phyloP scores from a whole-genome alignment of 768 basidiomycete genomes.

The Pulveroboletus sp. region DNA sequence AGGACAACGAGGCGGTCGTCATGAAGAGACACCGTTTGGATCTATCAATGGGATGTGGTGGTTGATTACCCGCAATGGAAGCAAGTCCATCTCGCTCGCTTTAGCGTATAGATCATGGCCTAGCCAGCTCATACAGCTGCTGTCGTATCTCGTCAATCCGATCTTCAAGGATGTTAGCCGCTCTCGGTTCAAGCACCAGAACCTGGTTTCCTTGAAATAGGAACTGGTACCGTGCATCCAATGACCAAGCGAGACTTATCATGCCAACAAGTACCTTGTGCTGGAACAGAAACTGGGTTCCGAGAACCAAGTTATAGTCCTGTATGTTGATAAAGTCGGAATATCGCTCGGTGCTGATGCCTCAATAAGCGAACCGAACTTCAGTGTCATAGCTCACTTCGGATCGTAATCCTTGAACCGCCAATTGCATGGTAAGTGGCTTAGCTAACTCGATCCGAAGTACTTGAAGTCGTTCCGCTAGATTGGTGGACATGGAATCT shows the following conservation, averaged over 20 bases:
- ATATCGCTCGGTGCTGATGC: constrained; percentile 16
- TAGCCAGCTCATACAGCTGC: constrained; percentile 6
- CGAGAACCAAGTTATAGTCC: constrained; percentile 37
- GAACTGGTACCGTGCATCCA: constrained; percentile 1
- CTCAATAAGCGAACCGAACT: constrained; percentile 13
- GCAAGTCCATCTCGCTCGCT: neutral
- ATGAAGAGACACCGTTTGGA: neutral
- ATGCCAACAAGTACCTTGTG: constrained; percentile 29
- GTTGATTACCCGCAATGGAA: constrained; percentile 3
- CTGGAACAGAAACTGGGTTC: constrained; percentile 38
- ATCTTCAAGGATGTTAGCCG: neutral
- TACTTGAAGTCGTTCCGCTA: constrained; percentile 28
- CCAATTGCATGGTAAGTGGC: constrained; percentile 28
- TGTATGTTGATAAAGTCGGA: constrained; percentile 39
- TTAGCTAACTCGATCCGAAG: constrained; percentile 12
- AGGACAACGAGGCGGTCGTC: neutral
- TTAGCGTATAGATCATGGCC: neutral
- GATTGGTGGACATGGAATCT: constrained; percentile 29
- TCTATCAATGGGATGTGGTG: neutral
- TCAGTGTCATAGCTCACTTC: constrained; percentile 19
- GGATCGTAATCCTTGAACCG: constrained; percentile 29
- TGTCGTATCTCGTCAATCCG: neutral
- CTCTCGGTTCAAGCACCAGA: neutral
- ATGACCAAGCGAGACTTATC: constrained; percentile 15
- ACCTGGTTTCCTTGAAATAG: constrained; percentile 16